Percentiles rank a stretch among this genome's conserved stretches.
Conservation (phyloP, 148 eudicot species). For the Vaccinium corymbosum region DNA sequence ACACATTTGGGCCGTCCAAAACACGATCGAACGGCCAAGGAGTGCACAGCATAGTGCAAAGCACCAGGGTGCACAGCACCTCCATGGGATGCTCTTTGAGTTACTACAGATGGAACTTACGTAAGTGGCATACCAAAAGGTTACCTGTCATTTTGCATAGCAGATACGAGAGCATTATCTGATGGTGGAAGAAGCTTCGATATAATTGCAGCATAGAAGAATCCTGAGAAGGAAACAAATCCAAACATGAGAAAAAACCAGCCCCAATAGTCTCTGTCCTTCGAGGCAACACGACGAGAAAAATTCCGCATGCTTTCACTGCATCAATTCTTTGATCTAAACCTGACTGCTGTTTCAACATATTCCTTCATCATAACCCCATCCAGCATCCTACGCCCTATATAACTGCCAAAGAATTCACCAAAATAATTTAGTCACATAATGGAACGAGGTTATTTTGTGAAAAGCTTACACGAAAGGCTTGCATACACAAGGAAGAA, state of each 20-base stretch:
- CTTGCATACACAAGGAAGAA: not conserved
- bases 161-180: conserved; percentile 37
- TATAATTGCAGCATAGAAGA: conserved; percentile 52
- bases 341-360: not conserved
- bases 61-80: too few relatives aligned
- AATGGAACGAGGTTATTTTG: not conserved
- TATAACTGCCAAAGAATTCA: not conserved
- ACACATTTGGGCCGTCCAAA: too few relatives aligned
- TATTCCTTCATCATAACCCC: not conserved
- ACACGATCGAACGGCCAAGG: too few relatives aligned
- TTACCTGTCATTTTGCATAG: conserved; percentile 66
- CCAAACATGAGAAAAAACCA: conserved; percentile 42
- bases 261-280: conserved; percentile 31
- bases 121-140: not conserved
- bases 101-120: not conserved
- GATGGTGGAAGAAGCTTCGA: conserved; percentile 61
- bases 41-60: too few relatives aligned
- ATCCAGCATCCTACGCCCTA: not conserved
- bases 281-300: conserved; percentile 12
- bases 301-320: not conserved
- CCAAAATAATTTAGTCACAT: not conserved
- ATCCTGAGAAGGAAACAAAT: conserved; percentile 33
- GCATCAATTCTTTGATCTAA: not conserved
- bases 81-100: too few relatives aligned
- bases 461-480: not conserved